Percentiles rank a stretch among this genome's conserved stretches.
phyloP scores from a whole-genome alignment of 2,329 filamentous ascomycete species.

The Nectriaceae sp. region DNA sequence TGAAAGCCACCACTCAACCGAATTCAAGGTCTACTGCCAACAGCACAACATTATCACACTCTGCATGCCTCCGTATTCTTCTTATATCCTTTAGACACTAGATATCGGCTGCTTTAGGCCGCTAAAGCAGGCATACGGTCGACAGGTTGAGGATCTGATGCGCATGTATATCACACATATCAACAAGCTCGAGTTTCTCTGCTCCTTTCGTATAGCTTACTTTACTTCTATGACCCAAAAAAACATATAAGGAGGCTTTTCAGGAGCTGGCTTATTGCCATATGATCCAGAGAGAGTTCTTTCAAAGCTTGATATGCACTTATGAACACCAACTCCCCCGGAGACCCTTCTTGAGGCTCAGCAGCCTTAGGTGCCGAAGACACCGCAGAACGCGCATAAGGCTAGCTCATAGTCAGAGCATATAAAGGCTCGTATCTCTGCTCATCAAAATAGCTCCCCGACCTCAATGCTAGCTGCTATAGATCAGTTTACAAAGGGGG shows the following conservation, averaged over 20 bases:
- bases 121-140: too few relatives aligned
- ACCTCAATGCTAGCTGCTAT: constrained; percentile 2
- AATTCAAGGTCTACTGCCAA: constrained; percentile 34
- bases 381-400: neutral
- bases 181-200: constrained; percentile 8
- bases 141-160: constrained; percentile 6
- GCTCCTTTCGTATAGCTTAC: constrained; percentile 1
- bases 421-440: neutral
- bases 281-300: constrained; percentile 4
- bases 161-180: constrained; percentile 1
- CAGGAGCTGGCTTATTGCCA: constrained; percentile 7
- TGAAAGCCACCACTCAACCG: too few relatives aligned
- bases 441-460: constrained; percentile 1
- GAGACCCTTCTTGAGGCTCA: neutral
- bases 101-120: constrained; percentile 9
- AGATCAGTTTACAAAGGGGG: constrained; percentile 2
- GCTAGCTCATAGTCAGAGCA: neutral
- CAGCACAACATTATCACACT: constrained; percentile 10
- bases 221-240: constrained; percentile 1
- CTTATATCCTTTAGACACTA: constrained; percentile 1
- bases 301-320: neutral
- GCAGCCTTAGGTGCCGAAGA: constrained; percentile 1
- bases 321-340: neutral
- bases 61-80: constrained; percentile 16
- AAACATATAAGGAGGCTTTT: constrained; percentile 4